phyloP scores from a whole-genome alignment of 305 asterid genomes.

The Coffea humblotiana region DNA sequence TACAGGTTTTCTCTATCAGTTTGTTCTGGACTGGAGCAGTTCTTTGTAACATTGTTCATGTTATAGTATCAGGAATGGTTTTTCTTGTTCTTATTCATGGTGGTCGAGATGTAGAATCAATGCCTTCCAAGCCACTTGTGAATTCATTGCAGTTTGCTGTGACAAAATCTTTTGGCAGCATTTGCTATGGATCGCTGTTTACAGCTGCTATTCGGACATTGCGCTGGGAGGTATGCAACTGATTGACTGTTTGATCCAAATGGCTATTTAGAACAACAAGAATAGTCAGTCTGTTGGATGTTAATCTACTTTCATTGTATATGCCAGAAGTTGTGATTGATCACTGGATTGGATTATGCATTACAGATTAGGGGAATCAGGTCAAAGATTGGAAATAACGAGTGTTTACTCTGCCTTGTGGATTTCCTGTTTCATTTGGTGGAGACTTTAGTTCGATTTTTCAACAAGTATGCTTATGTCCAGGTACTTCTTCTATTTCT shows the following conservation, averaged over 20 bases:
- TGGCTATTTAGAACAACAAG: conserved; percentile 5
- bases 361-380: conserved; percentile 94
- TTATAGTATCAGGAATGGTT: conserved; percentile 91
- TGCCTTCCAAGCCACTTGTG: conserved; percentile 82
- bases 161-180: conserved; percentile 96
- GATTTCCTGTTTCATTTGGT: conserved; percentile 92
- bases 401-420: conserved; percentile 94
- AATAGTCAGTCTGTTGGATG: conserved; percentile 13
- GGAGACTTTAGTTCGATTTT: conserved; percentile 93
- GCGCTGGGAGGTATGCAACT: conserved; percentile 83
- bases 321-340: conserved; percentile 19
- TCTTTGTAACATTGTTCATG: conserved; percentile 84
- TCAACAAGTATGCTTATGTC: conserved; percentile 96
- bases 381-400: conserved; percentile 93
- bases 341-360: conserved; percentile 13
- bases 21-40: conserved; percentile 99
- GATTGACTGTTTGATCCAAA: conserved; percentile 12
- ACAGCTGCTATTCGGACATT: conserved; percentile 93
- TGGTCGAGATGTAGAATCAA: conserved; percentile 70
- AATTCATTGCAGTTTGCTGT: conserved; percentile 70
- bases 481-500: conserved; percentile 49
- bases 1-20: conserved; percentile 84
- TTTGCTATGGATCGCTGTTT: conserved; percentile 97
- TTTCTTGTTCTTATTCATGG: conserved; percentile 89
- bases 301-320: conserved; percentile 11